A percentile compares a stretch with the other conserved stretches of the same genome.
phyloP scores from a whole-genome alignment of 768 basidiomycete genomes.

The Rossbeevera mucosa region DNA sequence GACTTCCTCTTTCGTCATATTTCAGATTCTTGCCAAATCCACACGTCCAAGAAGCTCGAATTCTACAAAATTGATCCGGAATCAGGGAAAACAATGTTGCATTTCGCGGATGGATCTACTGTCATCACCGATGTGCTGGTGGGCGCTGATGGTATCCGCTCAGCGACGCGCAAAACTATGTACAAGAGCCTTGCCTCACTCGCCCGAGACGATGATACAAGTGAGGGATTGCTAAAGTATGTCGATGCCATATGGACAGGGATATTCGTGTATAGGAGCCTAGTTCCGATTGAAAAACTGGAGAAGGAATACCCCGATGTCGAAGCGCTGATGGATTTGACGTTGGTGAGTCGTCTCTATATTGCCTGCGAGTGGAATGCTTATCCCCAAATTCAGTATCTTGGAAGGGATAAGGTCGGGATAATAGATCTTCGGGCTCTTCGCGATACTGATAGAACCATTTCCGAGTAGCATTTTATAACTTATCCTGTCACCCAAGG shows the following conservation, averaged over 20 bases:
- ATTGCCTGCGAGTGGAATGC: neutral
- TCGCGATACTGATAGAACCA: neutral
- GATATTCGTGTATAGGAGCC: constrained; percentile 34
- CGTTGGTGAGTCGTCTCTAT: constrained; percentile 6
- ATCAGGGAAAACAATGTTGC: constrained; percentile 25
- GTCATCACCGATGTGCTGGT: constrained; percentile 39
- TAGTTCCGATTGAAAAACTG: constrained; percentile 32
- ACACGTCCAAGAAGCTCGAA: constrained; percentile 34
- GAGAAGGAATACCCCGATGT: constrained; percentile 31
- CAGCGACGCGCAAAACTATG: constrained; percentile 29
- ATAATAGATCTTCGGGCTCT: neutral
- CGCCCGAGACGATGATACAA: constrained; percentile 1
- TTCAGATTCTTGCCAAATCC: constrained; percentile 24
- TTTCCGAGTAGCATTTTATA: constrained; percentile 34
- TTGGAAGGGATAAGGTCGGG: constrained; percentile 21
- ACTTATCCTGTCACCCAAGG: constrained; percentile 38
- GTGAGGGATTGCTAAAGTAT: constrained; percentile 13
- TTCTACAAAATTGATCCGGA: constrained; percentile 24
- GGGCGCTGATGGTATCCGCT: constrained; percentile 42
- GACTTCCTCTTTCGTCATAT: constrained; percentile 29
- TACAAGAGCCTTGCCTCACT: constrained; percentile 15
- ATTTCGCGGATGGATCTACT: constrained; percentile 35
- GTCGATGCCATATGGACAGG: constrained; percentile 39
- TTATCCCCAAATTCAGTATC: constrained; percentile 14
- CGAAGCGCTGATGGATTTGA: constrained; percentile 21